These are phyloP conservation scores for Beauveria asiatica DNA, from an alignment of 2,329 filamentous ascomycete genomes.

Conservation along the genomic window DNA sequence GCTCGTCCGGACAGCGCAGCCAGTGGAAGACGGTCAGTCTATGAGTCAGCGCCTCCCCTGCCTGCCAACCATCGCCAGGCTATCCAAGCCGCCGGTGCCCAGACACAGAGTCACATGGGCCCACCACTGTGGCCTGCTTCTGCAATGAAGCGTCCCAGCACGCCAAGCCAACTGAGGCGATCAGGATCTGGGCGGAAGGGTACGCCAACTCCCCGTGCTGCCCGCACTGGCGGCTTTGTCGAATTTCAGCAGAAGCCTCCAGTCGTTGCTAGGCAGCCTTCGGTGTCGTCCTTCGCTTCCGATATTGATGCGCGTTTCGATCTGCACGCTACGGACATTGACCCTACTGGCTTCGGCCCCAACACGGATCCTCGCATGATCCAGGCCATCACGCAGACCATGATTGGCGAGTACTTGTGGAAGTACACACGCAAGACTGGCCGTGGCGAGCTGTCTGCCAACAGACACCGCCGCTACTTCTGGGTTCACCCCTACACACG, in stretches of 20 bases:
- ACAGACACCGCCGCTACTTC: conserved; percentile 90
- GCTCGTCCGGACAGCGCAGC: conserved; percentile 62
- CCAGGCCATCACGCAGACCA: conserved; percentile 96
- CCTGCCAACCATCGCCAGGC: conserved; percentile 75
- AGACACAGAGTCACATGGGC: conserved; percentile 56
- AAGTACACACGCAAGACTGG: conserved; percentile 96
- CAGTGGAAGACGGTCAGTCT: conserved; percentile 44
- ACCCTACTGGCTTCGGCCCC: conserved; percentile 51
- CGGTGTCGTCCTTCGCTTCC: conserved; percentile 89
- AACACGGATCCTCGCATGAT: conserved; percentile 95
- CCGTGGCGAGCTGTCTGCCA: conserved; percentile 80
- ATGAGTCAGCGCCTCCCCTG: conserved; percentile 55
- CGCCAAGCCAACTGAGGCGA: conserved; percentile 45
- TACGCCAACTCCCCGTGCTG: conserved; percentile 48
- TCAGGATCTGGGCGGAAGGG: conserved; percentile 43
- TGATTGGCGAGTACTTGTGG: conserved; percentile 99
- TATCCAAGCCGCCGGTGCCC: conserved; percentile 62
- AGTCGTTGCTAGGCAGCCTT: conserved; percentile 51
- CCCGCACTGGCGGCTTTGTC: conserved; percentile 37
- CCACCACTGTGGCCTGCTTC: conserved; percentile 80
- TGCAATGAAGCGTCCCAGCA: conserved; percentile 53
- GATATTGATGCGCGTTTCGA: conserved; percentile 91
- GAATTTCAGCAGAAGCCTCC: conserved; percentile 39
- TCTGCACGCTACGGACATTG: conserved; percentile 47
- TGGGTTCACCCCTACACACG: conserved; percentile 98